Conservation (phyloP, 768 basidiomycete species). For the Phlegmacium glaucopus region DNA sequence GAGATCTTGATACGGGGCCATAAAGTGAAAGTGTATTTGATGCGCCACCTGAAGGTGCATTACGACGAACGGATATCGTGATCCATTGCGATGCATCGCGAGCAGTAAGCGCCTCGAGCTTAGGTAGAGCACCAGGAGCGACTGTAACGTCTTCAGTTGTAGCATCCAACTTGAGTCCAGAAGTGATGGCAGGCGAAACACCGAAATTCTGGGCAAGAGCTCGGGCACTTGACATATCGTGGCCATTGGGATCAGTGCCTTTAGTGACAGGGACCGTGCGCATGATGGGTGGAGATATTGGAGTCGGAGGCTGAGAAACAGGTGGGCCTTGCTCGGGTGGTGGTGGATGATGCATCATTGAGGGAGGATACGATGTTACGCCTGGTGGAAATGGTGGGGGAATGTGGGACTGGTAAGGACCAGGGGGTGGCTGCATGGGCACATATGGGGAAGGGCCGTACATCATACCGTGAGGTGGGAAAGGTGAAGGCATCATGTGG, state of each 20-base stretch:
- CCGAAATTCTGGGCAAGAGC: conserved; percentile 79
- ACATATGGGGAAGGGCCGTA: conserved; percentile 35
- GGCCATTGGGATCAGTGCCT: conserved; percentile 75
- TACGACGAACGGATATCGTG: conserved; percentile 47
- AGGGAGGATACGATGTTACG: conserved; percentile 33
- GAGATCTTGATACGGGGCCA: conserved; percentile 23
- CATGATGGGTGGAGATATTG: conserved; percentile 19
- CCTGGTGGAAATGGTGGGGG: conserved; percentile 56
- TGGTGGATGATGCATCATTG: conserved; percentile 32
- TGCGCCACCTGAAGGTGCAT: conserved; percentile 28
- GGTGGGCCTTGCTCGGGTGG: conserved; percentile 22
- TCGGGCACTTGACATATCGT: conserved; percentile 74
- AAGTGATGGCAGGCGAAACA: conserved; percentile 68
- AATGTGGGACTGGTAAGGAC: conserved; percentile 51
- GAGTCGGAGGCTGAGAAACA: conserved; percentile 18
- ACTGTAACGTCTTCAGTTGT: conserved; percentile 78
- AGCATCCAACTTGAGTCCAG: conserved; percentile 51
- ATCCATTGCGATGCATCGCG: conserved; percentile 65
- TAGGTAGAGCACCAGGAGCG: conserved; percentile 64
- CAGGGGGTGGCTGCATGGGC: conserved; percentile 37
- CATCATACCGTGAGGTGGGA: conserved; percentile 36
- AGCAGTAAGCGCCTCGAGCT: conserved; percentile 49
- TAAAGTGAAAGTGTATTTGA: conserved; percentile 34
- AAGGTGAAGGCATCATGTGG: conserved; percentile 35
- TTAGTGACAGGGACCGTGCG: conserved; percentile 41